Conservation (phyloP, 2,329 filamentous ascomycete genomes). For the Lecanicillium sp. region DNA sequence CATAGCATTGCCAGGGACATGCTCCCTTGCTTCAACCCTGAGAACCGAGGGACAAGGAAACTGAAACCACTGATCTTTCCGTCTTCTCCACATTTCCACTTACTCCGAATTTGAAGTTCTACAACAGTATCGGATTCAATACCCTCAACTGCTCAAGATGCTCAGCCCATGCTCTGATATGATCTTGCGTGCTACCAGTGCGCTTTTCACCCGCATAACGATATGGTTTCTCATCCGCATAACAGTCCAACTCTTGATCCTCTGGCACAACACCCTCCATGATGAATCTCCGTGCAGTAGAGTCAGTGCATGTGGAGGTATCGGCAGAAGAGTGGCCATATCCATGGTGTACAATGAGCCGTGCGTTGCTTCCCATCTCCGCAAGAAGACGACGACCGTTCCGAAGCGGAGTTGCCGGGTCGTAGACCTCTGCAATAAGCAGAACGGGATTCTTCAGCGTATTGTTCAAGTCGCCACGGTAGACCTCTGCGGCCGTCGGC, state of each 20-base stretch:
- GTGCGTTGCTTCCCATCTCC: slow-evolving; percentile 41
- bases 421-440: slow-evolving; percentile 40
- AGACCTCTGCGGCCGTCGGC: slow-evolving; percentile 38
- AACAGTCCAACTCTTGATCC: slow-evolving; percentile 35
- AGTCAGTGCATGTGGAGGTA: slow-evolving; percentile 35
- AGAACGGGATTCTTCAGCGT: slow-evolving; percentile 36
- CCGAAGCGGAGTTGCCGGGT: slow-evolving; percentile 41
- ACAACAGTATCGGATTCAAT: neutral
- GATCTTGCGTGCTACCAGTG: neutral
- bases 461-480: slow-evolving; percentile 35
- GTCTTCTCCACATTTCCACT: too few relatives aligned
- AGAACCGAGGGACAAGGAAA: too few relatives aligned
- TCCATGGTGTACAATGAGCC: slow-evolving; percentile 40
- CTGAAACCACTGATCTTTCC: too few relatives aligned
- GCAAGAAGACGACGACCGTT: slow-evolving; percentile 35
- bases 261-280: slow-evolving; percentile 31
- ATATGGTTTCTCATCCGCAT: slow-evolving; percentile 40
- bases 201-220: slow-evolving; percentile 23
- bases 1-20: too few relatives aligned
- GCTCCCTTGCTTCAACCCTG: too few relatives aligned
- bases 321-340: slow-evolving; percentile 42
- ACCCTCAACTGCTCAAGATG: neutral
- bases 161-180: neutral
- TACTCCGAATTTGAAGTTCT: too few relatives aligned
- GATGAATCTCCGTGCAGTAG: slow-evolving; percentile 31